Base-by-base conservation (phyloP, 192 early-diverging fungal genomes). In the Entomortierella beljakovae region DNA sequence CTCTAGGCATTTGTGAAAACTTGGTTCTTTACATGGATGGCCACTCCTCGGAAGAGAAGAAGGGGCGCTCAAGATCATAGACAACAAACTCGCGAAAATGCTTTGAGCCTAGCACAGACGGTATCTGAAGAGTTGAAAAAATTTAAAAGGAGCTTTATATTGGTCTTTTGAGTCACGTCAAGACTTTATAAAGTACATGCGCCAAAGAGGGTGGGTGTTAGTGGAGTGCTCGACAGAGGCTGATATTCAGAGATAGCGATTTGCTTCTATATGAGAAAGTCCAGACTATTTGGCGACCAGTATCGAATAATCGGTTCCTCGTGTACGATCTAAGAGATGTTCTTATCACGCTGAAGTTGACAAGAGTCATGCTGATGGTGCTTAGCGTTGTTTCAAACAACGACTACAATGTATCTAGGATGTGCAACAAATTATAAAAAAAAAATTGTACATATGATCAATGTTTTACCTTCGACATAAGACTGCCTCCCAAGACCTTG, bases 331-430 rank as follows among this genome's bases (percentile, higher is more conserved):
- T 64, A n/a, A 9, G 23, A 18, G 3, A 53, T 23, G 49, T 64
- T 34, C 22, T 35, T 9, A 50, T 22, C 2, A 34, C 49, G 2
- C 35, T 53, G 1, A 8, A 2, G 6, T 28, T 64, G 32, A 35
- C 22, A 20, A 13, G 62, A 22, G 23, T n/a, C 9, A 48, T 53
- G 50, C 62, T 64, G 13, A 53, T 50, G 5, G 31, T 35, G 3
- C 50, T 64, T 5, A 50, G 62, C 10, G 52, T 64, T 25, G 62
- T 64, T 26, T 64, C 62, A 5, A 37, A 33, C 50, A 43, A 64
- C 18, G 1, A 46, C 18, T 53, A 64, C 50, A 64, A 53, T 2
- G 29, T 3, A 48, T 13, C 25, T 64, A 0, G 62, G 62, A 5
- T 37, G 62, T 22, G 18, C 6, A 8, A 64, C 62, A 31, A 64